Evolutionary conservation across 768 basidiomycete genomes (phyloP).

Genomic region (Aureoboletus auriporus): DNA sequence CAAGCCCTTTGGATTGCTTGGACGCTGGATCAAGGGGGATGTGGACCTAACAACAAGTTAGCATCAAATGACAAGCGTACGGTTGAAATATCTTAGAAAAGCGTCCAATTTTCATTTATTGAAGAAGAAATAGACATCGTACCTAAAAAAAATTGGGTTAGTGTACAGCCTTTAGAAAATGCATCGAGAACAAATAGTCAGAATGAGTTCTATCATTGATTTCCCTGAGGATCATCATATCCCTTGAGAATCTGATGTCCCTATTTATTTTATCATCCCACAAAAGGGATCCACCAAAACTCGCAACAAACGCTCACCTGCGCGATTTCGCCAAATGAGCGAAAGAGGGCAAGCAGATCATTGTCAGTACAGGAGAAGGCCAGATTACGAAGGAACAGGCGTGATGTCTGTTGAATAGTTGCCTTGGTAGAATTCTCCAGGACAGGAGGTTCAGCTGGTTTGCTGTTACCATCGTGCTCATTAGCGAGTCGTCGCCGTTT

Average conservation of each 20-base stretch:
- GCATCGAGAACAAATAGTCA: constrained; percentile 8
- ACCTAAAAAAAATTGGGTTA: constrained; percentile 14
- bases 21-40: constrained; percentile 48
- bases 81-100: constrained; percentile 30
- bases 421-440: constrained; percentile 33
- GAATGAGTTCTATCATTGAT: constrained; percentile 54
- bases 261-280: constrained; percentile 38
- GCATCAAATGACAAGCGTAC: background rate
- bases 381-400: constrained; percentile 94
- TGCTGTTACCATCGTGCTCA: constrained; percentile 33
- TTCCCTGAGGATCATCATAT: constrained; percentile 32
- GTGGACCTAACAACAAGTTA: constrained; percentile 42
- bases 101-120: constrained; percentile 43
- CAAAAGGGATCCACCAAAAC: constrained; percentile 4
- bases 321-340: constrained; percentile 63
- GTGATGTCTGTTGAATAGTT: constrained; percentile 67
- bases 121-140: background rate
- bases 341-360: constrained; percentile 65
- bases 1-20: constrained; percentile 55
- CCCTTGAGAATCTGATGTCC: constrained; percentile 36
- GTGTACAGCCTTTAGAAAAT: background rate
- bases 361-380: constrained; percentile 75
- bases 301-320: constrained; percentile 56
- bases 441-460: constrained; percentile 4
- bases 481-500: constrained; percentile 64